Conservation (phyloP, 1,139 yeast genomes). For the Yamadazyma friedrichii region DNA sequence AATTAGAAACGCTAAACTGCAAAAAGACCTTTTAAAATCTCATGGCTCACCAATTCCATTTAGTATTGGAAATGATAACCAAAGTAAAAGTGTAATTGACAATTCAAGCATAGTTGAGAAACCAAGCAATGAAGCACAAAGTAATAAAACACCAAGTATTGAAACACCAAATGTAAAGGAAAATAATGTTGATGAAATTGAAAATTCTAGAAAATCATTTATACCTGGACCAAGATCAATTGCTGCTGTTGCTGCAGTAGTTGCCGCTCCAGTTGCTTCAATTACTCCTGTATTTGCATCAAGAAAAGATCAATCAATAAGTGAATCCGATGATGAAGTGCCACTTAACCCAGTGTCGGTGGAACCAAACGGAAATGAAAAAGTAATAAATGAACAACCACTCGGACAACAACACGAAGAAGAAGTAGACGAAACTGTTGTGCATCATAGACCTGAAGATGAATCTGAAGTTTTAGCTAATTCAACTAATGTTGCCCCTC, state of each 20-base stretch:
- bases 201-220: neutral
- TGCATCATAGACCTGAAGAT: conserved; percentile 8
- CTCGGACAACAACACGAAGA: conserved; percentile 4
- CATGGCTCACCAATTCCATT: neutral
- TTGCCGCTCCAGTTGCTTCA: neutral
- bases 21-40: conserved; percentile 6
- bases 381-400: neutral
- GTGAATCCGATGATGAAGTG: neutral
- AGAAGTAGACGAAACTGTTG: conserved; percentile 8
- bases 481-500: conserved; percentile 44
- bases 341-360: neutral
- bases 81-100: too few relatives aligned
- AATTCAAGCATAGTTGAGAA: neutral
- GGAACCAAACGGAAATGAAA: neutral
- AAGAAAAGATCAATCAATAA: neutral
- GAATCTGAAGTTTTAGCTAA: conserved; percentile 30
- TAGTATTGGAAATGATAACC: neutral
- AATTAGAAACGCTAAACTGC: conserved; percentile 12
- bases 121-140: neutral
- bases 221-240: neutral
- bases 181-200: too few relatives aligned
- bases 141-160: neutral
- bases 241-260: neutral
- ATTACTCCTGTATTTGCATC: neutral
- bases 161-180: neutral